Evolutionary conservation across 805 yeast species (phyloP), one percentile per base, ranked within the genome.

Genomic region (Citeromyces nyonsensis): DNA sequence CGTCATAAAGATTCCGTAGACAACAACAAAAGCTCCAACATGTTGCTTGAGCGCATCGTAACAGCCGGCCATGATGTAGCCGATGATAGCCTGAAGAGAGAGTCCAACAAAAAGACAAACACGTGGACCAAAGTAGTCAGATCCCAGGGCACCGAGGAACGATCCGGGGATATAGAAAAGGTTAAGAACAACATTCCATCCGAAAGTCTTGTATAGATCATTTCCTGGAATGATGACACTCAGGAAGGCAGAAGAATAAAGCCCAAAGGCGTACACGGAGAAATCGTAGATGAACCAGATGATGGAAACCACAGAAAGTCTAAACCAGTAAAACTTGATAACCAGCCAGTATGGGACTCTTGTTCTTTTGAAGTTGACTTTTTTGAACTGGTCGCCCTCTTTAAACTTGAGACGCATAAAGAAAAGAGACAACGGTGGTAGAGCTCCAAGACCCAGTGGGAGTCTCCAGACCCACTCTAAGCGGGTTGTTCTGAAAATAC

Each of bases 91-190:
- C 59, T 88, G 96, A 27, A 68, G 40, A 32, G 62, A 41, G 15
- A 83, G 73, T 47, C 95, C 96, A 35, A 61, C 34, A 24, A 63
- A 66, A 29, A 84, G 56, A 7, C 95, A 80, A 38, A 79, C 51
- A 54, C 95, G 69, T 35, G 96, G 95, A n/a, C 97, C 97, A 36
- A 85, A 47, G 54, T 70, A 81, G 54, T 88, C 96, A n/a, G 94
- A 66, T 26, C 71, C 55, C 32, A 68, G 47, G n/a, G 94, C 95
- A 47, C 97, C 96, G 14, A 80, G 50, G 51, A 84, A 69, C 1
- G 94, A 66, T 43, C 96, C 97, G 10, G 96, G 96, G 26, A 86
- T 57, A 54, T 86, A 85, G 56, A 88, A 86, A 45, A 80, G 59
- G 55, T 84, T 83, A 45, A 86, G 67, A 5, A 88, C 88, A 38